These are phyloP conservation scores for Aspergillus pseudotamarii DNA, from an alignment of 2,329 filamentous ascomycete species.

Conservation along the genomic window DNA sequence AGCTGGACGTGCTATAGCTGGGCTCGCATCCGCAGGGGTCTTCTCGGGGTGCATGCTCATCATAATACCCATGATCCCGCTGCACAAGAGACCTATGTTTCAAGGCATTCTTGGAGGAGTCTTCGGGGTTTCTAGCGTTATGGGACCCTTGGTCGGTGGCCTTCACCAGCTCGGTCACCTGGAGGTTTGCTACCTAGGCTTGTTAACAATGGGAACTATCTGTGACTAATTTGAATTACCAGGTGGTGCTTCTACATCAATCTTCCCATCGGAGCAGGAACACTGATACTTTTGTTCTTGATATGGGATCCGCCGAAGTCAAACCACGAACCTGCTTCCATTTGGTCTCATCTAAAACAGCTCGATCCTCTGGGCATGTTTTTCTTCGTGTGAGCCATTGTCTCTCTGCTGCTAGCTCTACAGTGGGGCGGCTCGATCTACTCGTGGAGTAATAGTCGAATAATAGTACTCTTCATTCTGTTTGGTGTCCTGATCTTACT, in stretches of 20 bases:
- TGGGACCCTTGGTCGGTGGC: constrained; percentile 1
- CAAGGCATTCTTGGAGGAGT: neutral
- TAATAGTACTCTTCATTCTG: neutral
- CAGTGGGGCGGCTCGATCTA: neutral
- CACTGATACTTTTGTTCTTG: neutral
- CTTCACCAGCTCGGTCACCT: neutral
- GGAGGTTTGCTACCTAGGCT: neutral
- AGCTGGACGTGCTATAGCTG: constrained; percentile 13
- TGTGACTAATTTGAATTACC: neutral
- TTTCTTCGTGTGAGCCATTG: neutral
- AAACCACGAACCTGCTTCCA: neutral
- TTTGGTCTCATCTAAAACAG: neutral
- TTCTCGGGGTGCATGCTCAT: constrained; percentile 1
- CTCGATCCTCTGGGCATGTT: neutral
- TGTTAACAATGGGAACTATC: neutral
- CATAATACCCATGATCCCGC: neutral
- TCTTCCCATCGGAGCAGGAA: neutral
- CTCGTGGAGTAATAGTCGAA: neutral
- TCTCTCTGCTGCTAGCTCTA: neutral
- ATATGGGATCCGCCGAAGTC: neutral
- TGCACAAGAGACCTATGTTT: constrained; percentile 6
- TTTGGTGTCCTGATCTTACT: neutral
- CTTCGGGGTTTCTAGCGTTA: neutral
- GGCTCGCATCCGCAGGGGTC: neutral
- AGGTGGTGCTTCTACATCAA: neutral